These are phyloP conservation scores for Neurospora sp. DNA, from an alignment of 495 filamentous ascomycete species.

Conservation along the genomic window DNA sequence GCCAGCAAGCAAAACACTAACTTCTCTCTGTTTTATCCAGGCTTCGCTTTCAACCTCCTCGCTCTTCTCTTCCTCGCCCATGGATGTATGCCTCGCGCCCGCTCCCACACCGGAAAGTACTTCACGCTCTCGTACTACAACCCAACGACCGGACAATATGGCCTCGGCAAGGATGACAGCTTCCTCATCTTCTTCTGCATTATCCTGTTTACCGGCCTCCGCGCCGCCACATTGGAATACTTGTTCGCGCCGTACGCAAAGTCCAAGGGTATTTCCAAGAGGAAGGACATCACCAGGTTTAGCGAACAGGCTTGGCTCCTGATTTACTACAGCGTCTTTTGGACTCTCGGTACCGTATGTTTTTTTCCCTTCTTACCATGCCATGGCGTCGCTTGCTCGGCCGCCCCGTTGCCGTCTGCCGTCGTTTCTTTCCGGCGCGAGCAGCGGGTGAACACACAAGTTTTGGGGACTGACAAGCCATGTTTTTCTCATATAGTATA, in stretches of 20 bases:
- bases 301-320: slow-evolving; percentile 90
- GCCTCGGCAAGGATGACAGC: slow-evolving; percentile 67
- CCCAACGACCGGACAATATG: slow-evolving; percentile 52
- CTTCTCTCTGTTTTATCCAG: slow-evolving; percentile 5
- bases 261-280: slow-evolving; percentile 54
- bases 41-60: slow-evolving; percentile 42
- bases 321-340: slow-evolving; percentile 70
- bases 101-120: slow-evolving; percentile 71
- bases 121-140: slow-evolving; percentile 80
- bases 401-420: neutral
- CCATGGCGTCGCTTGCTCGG: neutral
- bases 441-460: neutral
- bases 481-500: slow-evolving; percentile 46
- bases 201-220: slow-evolving; percentile 74
- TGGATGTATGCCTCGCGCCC: slow-evolving; percentile 65
- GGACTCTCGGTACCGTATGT: slow-evolving; percentile 76
- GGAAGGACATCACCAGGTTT: slow-evolving; percentile 68
- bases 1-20: neutral
- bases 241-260: slow-evolving; percentile 67
- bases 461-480: slow-evolving; percentile 10
- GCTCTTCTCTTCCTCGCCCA: slow-evolving; percentile 69
- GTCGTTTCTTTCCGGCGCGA: neutral
- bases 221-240: slow-evolving; percentile 81
- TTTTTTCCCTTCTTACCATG: neutral
- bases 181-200: slow-evolving; percentile 72